Evolutionary conservation across 2,329 filamentous ascomycete species (phyloP).

Genomic region (Pseudocercospora macadamiae): DNA sequence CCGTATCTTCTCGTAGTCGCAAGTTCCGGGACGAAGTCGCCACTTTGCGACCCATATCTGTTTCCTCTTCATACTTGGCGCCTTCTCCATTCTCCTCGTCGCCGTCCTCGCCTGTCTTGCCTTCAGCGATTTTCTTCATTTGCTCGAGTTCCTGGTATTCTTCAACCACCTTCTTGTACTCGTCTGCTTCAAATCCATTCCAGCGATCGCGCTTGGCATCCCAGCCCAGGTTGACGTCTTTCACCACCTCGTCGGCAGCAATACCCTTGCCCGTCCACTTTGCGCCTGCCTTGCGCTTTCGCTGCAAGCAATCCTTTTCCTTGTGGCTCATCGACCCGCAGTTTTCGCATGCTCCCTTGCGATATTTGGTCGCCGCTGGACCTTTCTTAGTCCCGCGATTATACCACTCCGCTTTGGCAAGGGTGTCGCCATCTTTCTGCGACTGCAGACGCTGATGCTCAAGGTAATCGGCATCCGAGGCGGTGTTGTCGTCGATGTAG

Average conservation of each 20-base stretch:
- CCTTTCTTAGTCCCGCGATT: conserved; percentile 77
- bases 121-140: conserved; percentile 55
- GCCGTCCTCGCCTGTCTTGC: conserved; percentile 43
- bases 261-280: conserved; percentile 93
- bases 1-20: conserved; percentile 91
- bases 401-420: conserved; percentile 81
- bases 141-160: conserved; percentile 87
- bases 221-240: conserved; percentile 87
- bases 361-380: conserved; percentile 91
- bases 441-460: conserved; percentile 90
- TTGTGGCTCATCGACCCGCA: conserved; percentile 97
- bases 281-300: conserved; percentile 85
- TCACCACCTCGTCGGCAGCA: conserved; percentile 83
- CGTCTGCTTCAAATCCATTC: conserved; percentile 93
- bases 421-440: conserved; percentile 59
- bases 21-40: conserved; percentile 88
- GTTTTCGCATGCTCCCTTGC: conserved; percentile 98
- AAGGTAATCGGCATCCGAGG: conserved; percentile 79
- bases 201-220: conserved; percentile 97
- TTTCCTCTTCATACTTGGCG: conserved; percentile 83
- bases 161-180: conserved; percentile 85
- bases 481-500: conserved; percentile 79
- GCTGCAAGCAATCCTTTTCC: conserved; percentile 86
- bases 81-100: conserved; percentile 57
- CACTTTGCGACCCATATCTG: conserved; percentile 93